Conservation (phyloP, 139 green algal species). For the Spirogloea muscicola region DNA sequence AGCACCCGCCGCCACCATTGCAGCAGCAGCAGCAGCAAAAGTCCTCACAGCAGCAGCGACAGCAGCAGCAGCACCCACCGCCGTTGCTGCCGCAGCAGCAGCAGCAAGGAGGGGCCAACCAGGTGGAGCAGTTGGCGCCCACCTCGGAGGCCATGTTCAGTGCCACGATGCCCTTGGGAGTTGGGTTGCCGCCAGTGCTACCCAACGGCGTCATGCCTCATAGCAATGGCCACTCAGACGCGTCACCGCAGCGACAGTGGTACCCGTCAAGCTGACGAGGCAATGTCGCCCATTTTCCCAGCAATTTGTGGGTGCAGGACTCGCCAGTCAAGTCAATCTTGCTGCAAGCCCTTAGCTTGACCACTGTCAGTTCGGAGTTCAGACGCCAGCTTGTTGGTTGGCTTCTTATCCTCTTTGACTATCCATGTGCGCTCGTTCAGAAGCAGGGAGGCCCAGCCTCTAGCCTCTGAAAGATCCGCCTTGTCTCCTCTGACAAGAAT, state of each 20-base stretch:
- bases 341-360: too few species aligned
- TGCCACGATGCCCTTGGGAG: neutral
- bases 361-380: too few species aligned
- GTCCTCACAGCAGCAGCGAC: neutral
- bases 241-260: neutral
- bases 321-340: too few species aligned
- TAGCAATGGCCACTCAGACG: constrained; percentile 3
- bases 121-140: neutral
- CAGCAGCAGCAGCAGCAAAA: neutral
- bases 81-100: constrained; percentile 4
- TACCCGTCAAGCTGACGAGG: neutral
- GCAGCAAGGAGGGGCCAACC: neutral
- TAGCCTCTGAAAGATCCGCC: too few species aligned
- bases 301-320: too few species aligned
- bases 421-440: too few species aligned
- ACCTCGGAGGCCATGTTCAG: neutral
- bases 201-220: neutral
- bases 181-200: constrained; percentile 5
- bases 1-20: too few species aligned
- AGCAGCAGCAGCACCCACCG: constrained; percentile 2
- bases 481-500: too few species aligned
- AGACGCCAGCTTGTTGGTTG: too few species aligned
- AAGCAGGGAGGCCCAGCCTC: too few species aligned
- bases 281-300: too few species aligned
- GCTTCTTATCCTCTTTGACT: too few species aligned